Base-by-base conservation (phyloP, 202 grass and related monocot species). In the Elaeis oleifera region DNA sequence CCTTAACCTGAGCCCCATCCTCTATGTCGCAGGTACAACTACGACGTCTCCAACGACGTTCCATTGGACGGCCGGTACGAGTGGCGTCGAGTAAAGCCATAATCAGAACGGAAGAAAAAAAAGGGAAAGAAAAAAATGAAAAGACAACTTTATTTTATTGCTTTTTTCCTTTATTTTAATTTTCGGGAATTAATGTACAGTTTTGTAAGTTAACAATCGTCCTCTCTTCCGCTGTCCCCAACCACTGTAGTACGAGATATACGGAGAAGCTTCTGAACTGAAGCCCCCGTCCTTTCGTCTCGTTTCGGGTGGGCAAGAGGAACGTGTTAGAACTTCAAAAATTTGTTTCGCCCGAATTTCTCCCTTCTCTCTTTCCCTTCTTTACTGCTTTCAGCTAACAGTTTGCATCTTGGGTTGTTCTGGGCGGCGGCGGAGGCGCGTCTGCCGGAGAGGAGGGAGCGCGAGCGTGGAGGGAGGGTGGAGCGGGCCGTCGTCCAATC, bases 21-120 rank as follows among this genome's bases (percentile, higher is more conserved):
- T 58, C 7, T 49, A 53, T 15, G 66, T 58, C 63, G 7, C 84
- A 97, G 92, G 79, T 97, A 97, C 79, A 97, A 97, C 83, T 97
- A 88, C 52, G 84, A 97, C 77, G 60, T 97, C 60, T 71, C 76
- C 52, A 86, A 59, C 76, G 88, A 89, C 69, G 75, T 71, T 61
- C 88, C 92, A 4, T 73, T 97, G 8, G 71, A 74, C 64, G 92
- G 92, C 58, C 82, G 82, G 60, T 91, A 81, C 76, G 76, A 96
- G 81, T 96, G 92, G 92, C 60, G 63, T 44, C 79, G 65, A 57
- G 67, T 84, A 65, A 71, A 36, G 53, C 61, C 72, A 73, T 86
- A 77, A 61, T 74, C 60, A 84, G 61, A 49, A 48, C 50, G 56
- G 76, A 52, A 23, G 0, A 79, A 63, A 25, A 68, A 79, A 71